phyloP scores from a whole-genome alignment of 208 protist species.

The Acanthamoeba castellanii region DNA sequence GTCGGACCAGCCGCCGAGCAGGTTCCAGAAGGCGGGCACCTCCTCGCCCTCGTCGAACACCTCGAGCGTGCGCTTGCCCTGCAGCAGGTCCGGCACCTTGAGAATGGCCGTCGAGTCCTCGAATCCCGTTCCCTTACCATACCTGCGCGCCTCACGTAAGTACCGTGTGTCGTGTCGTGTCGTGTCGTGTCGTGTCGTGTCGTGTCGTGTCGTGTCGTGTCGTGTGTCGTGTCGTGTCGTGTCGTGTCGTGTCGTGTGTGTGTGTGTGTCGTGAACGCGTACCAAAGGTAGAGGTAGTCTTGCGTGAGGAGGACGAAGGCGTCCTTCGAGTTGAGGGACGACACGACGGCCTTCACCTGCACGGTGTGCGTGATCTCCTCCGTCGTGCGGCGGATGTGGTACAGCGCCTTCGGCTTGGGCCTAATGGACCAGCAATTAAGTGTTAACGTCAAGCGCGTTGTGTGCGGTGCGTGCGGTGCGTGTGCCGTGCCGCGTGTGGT shows the following conservation, averaged over 20 bases:
- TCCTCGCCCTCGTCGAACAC: slow-evolving; percentile 74
- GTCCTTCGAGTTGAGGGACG: slow-evolving; percentile 74
- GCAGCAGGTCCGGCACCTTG: slow-evolving; percentile 31
- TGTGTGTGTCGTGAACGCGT: neutral
- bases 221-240: neutral
- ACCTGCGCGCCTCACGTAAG: neutral
- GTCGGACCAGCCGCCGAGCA: slow-evolving; percentile 77
- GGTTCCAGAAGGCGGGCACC: slow-evolving; percentile 64
- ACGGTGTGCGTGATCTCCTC: neutral
- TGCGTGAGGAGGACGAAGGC: slow-evolving; percentile 73
- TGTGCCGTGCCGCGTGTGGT: too few species aligned
- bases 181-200: too few species aligned
- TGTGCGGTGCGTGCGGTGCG: too few species aligned
- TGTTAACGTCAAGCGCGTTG: too few species aligned
- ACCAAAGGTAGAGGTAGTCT: slow-evolving; percentile 59
- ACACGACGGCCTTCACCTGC: neutral
- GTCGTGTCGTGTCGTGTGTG: too few species aligned
- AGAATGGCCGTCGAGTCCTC: slow-evolving; percentile 16
- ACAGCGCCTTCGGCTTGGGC: slow-evolving; percentile 47
- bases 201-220: too few species aligned
- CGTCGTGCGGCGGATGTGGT: slow-evolving; percentile 65
- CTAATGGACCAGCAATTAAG: too few species aligned
- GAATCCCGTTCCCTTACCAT: slow-evolving; percentile 25
- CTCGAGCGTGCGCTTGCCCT: neutral
- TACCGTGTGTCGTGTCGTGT: too few species aligned